Percentiles rank a stretch among this genome's conserved stretches.
Evolutionary conservation across 176 grass and related monocot genomes (phyloP).

Genomic region (Elaeis guineensis): DNA sequence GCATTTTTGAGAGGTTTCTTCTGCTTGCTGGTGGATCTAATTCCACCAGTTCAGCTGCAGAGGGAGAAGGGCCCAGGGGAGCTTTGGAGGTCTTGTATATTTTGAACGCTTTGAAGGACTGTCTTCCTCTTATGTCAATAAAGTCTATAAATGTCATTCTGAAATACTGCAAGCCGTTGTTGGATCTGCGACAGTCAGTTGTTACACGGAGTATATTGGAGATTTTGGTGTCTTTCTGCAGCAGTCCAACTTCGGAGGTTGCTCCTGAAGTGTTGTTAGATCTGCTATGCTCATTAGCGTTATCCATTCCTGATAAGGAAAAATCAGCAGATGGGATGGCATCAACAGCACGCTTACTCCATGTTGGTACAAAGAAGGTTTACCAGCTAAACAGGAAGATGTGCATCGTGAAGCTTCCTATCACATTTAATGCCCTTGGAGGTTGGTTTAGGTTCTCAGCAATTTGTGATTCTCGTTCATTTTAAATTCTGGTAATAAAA

Average conservation of each 20-base stretch:
- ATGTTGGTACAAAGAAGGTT: slow-evolving; percentile 50
- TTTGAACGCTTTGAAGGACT: slow-evolving; percentile 63
- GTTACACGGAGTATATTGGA: slow-evolving; percentile 69
- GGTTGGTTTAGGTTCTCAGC: slow-evolving; percentile 36
- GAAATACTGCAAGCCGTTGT: slow-evolving; percentile 57
- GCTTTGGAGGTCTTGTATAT: slow-evolving; percentile 65
- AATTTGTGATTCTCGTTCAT: slow-evolving; percentile 11
- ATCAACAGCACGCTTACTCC: slow-evolving; percentile 59
- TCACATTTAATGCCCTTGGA: slow-evolving; percentile 72
- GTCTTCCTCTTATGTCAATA: slow-evolving; percentile 63
- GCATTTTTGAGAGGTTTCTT: slow-evolving; percentile 66
- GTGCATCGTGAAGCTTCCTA: slow-evolving; percentile 57
- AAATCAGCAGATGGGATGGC: slow-evolving; percentile 78
- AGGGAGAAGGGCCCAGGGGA: slow-evolving; percentile 49
- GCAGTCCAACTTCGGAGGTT: slow-evolving; percentile 44
- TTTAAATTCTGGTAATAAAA: neutral
- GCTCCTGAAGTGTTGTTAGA: slow-evolving; percentile 57
- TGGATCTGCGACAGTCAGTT: slow-evolving; percentile 55
- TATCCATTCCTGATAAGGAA: slow-evolving; percentile 49
- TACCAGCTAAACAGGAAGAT: slow-evolving; percentile 63
- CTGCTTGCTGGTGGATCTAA: slow-evolving; percentile 78
- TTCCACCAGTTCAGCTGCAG: slow-evolving; percentile 31
- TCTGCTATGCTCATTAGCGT: slow-evolving; percentile 57
- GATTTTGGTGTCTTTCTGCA: slow-evolving; percentile 56
- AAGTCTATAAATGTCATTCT: slow-evolving; percentile 66